Conservation (phyloP, 2,329 filamentous ascomycete genomes). For the Chaetomiaceae sp. region DNA sequence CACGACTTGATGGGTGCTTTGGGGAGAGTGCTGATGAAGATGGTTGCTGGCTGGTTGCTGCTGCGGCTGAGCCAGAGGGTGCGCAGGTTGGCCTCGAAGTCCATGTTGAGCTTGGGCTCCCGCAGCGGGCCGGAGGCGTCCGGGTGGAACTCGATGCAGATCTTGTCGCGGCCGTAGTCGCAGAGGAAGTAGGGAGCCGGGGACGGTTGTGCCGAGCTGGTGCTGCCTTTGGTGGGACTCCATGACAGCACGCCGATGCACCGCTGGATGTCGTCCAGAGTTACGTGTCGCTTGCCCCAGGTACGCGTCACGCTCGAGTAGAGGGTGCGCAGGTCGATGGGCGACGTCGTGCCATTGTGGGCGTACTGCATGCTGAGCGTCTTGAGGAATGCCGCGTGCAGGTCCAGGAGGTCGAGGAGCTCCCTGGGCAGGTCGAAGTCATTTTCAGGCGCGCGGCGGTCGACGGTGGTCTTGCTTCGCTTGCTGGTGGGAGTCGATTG, state of each 20-base stretch:
- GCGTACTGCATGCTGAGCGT: slow-evolving; percentile 65
- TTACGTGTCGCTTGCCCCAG: slow-evolving; percentile 69
- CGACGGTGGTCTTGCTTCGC: slow-evolving; percentile 36
- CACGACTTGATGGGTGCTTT: slow-evolving; percentile 50
- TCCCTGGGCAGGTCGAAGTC: slow-evolving; percentile 44
- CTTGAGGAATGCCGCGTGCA: slow-evolving; percentile 65
- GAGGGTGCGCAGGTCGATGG: slow-evolving; percentile 60
- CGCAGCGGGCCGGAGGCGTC: slow-evolving; percentile 38
- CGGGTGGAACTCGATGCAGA: slow-evolving; percentile 53
- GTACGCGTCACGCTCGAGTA: slow-evolving; percentile 59
- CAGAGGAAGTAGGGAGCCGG: slow-evolving; percentile 39
- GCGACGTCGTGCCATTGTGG: slow-evolving; percentile 59
- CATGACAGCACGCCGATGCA: slow-evolving; percentile 60
- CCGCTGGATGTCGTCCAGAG: slow-evolving; percentile 60
- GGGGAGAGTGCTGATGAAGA: slow-evolving; percentile 55
- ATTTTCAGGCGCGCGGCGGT: slow-evolving; percentile 35
- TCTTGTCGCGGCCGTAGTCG: slow-evolving; percentile 41
- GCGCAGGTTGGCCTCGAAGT: slow-evolving; percentile 51
- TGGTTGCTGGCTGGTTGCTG: slow-evolving; percentile 32
- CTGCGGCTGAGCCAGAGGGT: slow-evolving; percentile 37
- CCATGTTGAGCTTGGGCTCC: slow-evolving; percentile 48
- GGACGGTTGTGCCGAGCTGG: neutral
- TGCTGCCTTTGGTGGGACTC: slow-evolving; percentile 31
- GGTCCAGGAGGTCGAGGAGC: slow-evolving; percentile 54
- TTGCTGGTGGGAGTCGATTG: slow-evolving; percentile 32